These are phyloP conservation scores for Tirmania nivea DNA, from an alignment of 495 filamentous ascomycete species.

Conservation along the genomic window DNA sequence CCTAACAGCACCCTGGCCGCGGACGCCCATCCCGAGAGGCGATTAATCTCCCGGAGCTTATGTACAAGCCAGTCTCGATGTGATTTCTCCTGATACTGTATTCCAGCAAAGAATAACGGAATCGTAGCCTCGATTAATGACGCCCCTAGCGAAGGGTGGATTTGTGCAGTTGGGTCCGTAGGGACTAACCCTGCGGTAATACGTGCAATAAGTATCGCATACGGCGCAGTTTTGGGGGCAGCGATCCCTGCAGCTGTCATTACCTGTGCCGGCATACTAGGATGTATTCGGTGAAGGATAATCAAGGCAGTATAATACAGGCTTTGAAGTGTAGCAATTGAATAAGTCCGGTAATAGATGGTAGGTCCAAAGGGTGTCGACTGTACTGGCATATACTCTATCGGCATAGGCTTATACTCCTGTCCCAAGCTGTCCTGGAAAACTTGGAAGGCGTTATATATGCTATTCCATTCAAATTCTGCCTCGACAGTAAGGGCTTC, in stretches of 20 bases:
- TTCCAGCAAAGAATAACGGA: constrained; percentile 62
- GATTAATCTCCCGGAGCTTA: constrained; percentile 50
- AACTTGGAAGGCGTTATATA: constrained; percentile 43
- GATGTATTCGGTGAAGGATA: constrained; percentile 53
- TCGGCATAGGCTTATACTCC: constrained; percentile 55
- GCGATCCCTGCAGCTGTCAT: constrained; percentile 62
- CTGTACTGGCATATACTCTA: constrained; percentile 42
- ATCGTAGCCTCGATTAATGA: constrained; percentile 61
- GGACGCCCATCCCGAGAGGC: constrained; percentile 70
- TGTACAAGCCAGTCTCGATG: constrained; percentile 60
- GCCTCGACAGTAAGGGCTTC: constrained; percentile 45
- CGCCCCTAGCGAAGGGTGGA: constrained; percentile 63
- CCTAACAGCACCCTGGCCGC: constrained; percentile 57
- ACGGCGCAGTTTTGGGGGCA: constrained; percentile 41
- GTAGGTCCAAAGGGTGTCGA: constrained; percentile 51
- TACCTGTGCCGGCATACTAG: constrained; percentile 75
- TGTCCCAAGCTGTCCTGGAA: constrained; percentile 45
- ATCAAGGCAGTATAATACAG: constrained; percentile 68
- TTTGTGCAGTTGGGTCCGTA: constrained; percentile 29
- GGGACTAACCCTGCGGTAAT: constrained; percentile 65
- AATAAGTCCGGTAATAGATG: constrained; percentile 62
- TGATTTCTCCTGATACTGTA: constrained; percentile 49
- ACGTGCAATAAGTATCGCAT: constrained; percentile 54
- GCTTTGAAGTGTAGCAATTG: constrained; percentile 65
- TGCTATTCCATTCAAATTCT: constrained; percentile 56